These are phyloP conservation scores for Lyophyllum shimeji DNA, from an alignment of 768 basidiomycete genomes.

Conservation along the genomic window DNA sequence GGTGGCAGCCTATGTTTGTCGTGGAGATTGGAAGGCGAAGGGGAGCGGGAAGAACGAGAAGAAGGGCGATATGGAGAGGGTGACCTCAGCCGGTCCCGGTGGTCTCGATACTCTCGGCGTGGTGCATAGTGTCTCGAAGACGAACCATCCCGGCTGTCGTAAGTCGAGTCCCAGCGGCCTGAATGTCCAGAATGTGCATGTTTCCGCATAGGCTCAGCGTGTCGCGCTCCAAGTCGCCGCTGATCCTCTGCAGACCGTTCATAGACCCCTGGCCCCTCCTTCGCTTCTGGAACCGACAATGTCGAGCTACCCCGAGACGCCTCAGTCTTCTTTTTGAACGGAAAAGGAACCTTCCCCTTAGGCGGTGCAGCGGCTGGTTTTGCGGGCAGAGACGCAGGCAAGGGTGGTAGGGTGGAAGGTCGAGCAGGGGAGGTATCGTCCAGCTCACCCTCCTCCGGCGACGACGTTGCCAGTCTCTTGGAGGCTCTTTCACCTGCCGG, in stretches of 20 bases:
- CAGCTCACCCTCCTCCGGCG: constrained; percentile 83
- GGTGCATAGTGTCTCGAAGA: constrained; percentile 19
- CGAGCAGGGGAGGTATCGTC: constrained; percentile 48
- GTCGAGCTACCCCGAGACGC: constrained; percentile 12
- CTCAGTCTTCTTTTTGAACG: constrained; percentile 63
- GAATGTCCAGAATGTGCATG: constrained; percentile 14
- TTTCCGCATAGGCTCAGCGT: constrained; percentile 32
- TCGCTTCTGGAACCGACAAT: constrained; percentile 14
- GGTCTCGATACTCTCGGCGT: constrained; percentile 25
- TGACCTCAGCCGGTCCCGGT: constrained; percentile 23
- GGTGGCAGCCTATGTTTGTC: constrained; percentile 39
- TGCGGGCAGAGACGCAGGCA: constrained; percentile 30
- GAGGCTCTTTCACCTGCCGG: constrained; percentile 45
- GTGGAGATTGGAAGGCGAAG: constrained; percentile 33
- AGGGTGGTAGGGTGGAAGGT: constrained; percentile 20
- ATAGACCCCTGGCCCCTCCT: constrained; percentile 28
- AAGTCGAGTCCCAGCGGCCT: constrained; percentile 41
- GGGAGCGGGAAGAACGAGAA: constrained; percentile 37
- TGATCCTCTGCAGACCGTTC: constrained; percentile 48
- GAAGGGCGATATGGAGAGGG: constrained; percentile 25
- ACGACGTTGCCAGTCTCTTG: constrained; percentile 61
- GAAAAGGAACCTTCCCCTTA: constrained; percentile 64
- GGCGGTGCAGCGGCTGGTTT: constrained; percentile 27
- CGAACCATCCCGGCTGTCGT: constrained; percentile 17
- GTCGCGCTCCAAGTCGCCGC: constrained; percentile 28